Percentiles rank a stretch among this genome's conserved stretches.
phyloP scores from a whole-genome alignment of 2,329 filamentous ascomycete species.

The Simplicillium aogashimaense region DNA sequence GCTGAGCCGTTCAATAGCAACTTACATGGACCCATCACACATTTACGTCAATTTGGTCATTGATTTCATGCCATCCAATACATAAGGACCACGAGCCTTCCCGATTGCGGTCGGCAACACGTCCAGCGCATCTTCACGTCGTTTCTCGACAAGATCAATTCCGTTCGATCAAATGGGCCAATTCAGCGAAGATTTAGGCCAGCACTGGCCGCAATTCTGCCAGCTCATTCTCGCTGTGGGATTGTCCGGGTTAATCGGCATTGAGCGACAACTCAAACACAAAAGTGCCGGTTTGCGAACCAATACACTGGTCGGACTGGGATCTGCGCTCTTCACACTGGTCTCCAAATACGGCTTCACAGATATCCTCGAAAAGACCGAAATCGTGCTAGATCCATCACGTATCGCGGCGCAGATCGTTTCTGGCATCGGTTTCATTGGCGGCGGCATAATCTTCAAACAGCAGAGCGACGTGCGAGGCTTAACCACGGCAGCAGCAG shows the following conservation, averaged over 20 bases:
- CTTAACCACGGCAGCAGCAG: slow-evolving; percentile 1
- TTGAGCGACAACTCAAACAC: background rate
- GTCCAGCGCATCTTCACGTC: too few species aligned
- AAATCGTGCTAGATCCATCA: background rate
- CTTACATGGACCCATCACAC: too few species aligned
- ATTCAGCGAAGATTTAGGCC: slow-evolving; percentile 2
- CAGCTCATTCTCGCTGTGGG: slow-evolving; percentile 1
- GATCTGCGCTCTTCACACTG: slow-evolving; percentile 2
- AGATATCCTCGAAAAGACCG: background rate
- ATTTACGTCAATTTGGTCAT: too few species aligned
- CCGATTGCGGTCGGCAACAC: too few species aligned
- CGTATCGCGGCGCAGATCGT: slow-evolving; percentile 1
- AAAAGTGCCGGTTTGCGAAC: slow-evolving; percentile 3
- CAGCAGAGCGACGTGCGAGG: slow-evolving; percentile 3
- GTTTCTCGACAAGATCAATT: too few species aligned
- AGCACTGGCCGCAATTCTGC: slow-evolving; percentile 2
- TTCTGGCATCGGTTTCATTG: slow-evolving; percentile 2
- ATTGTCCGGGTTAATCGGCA: background rate
- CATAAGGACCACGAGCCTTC: too few species aligned
- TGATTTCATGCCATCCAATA: too few species aligned
- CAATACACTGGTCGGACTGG: slow-evolving; percentile 1
- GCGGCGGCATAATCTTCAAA: slow-evolving; percentile 2
- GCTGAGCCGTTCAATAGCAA: too few species aligned
- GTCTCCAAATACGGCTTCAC: slow-evolving; percentile 2
- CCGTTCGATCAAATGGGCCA: too few species aligned